These are phyloP conservation scores for Pezicula radicicola DNA, from an alignment of 2,329 filamentous ascomycete species.

Conservation along the genomic window DNA sequence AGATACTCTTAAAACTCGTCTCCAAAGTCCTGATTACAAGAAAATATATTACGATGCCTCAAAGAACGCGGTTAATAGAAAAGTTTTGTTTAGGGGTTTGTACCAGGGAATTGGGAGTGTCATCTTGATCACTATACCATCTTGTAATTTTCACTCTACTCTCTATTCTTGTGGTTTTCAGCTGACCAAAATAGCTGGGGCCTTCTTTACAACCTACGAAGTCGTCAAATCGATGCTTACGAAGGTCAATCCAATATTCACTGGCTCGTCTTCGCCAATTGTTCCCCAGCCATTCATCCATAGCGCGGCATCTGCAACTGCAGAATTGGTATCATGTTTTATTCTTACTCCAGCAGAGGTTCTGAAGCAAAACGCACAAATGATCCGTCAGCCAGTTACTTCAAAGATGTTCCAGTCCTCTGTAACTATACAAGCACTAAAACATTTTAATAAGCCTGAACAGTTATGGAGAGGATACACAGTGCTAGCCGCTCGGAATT, in stretches of 20 bases:
- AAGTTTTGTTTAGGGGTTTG: conserved; percentile 65
- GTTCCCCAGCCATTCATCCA: conserved; percentile 71
- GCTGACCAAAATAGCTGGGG: conserved; percentile 55
- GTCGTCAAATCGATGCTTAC: conserved; percentile 64
- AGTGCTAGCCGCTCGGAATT: conserved; percentile 75
- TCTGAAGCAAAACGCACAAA: conserved; percentile 91
- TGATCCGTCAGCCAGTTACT: conserved; percentile 48
- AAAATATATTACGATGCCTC: conserved; percentile 59
- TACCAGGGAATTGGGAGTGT: conserved; percentile 88
- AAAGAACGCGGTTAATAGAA: conserved; percentile 50
- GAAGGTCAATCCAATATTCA: conserved; percentile 40
- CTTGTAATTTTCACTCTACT: conserved; percentile 47
- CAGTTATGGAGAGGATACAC: conserved; percentile 70
- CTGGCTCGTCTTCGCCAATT: conserved; percentile 55
- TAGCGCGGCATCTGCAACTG: conserved; percentile 68
- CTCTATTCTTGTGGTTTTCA: conserved; percentile 6
- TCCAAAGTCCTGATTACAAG: conserved; percentile 75
- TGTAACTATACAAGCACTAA: conserved; percentile 51
- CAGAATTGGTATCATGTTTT: conserved; percentile 80
- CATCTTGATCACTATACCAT: conserved; percentile 83
- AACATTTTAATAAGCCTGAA: conserved; percentile 52
- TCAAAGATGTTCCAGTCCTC: conserved; percentile 36
- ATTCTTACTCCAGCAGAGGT: conserved; percentile 88
- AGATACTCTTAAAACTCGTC: conserved; percentile 84
- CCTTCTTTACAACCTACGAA: conserved; percentile 92